Evolutionary conservation across 345 rosid genomes (phyloP), one percentile per base, ranked within the genome.

Genomic region (Populus ilicifolia): DNA sequence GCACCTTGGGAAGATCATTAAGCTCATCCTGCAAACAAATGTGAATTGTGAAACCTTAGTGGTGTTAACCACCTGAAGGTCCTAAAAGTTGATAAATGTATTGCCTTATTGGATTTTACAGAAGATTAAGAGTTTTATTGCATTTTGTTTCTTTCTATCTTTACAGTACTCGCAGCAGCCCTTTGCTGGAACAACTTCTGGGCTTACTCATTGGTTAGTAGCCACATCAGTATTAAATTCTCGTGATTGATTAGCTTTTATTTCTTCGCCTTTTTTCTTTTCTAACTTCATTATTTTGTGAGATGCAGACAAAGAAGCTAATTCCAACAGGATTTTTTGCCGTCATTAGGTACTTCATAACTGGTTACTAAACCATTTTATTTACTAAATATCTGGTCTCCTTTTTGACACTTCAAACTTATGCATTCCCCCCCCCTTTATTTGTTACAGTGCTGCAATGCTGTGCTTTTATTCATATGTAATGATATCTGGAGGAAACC

Each of bases 401-500:
- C 50, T 25, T 14, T 78, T 25, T n/a, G 46, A 50, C 20, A 61
- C 29, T 5, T 38, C 46, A 18, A 70, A 25, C 36, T 66, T n/a
- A 21, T 12, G 33, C 1, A n/a, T 72, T n/a, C 29, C 30, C n/a
- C n/a, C 38, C 14, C 21, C n/a, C 67, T 33, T 20, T 48, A 56
- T 46, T 67, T 4, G 18, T 46, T 30, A n/a, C 88, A 96, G 99
- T 88, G 93, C 92, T 77, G 88, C 87, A 39, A 96, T 94, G 98
- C 81, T 93, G 70, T 90, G 87, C 82, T 94, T 94, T 87, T 96
- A 90, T 77, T 78, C 82, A 0, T 87, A 94, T 75, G 97, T 96
- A 82, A 80, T 92, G 81, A 71, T 90, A 48, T 88, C 98, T 2
- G 98, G 99, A 74, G 99, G 99, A 73, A 94, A 96, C 75, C 99